Conservation (phyloP, 306 rosid genomes). For the Prosopis cineraria region DNA sequence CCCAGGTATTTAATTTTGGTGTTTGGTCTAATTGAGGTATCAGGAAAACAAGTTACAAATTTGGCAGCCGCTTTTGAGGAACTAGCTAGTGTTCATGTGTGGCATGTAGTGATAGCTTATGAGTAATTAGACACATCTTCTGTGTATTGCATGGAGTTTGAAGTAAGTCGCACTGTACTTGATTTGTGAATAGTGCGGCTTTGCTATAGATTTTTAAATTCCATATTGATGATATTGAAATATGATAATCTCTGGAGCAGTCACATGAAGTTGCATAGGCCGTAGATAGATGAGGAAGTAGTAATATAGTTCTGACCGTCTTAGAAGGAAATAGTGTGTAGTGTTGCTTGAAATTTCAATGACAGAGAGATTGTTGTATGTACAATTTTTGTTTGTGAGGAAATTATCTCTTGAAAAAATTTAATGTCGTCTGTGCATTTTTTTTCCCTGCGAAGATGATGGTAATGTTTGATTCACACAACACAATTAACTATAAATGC, state of each 20-base stretch:
- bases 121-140: background rate
- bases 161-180: background rate
- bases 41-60: background rate
- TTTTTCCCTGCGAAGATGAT: background rate
- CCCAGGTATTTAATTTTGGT: background rate
- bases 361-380: background rate
- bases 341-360: background rate
- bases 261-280: background rate
- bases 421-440: background rate
- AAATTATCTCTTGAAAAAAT: background rate
- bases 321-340: background rate
- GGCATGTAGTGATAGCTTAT: background rate
- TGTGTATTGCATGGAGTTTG: background rate
- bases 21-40: background rate
- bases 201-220: too few species aligned
- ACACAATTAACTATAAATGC: background rate
- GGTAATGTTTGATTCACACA: background rate
- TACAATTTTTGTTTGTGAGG: background rate
- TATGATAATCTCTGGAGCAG: background rate
- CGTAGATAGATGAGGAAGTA: background rate
- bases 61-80: background rate
- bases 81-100: background rate
- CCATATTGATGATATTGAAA: too few species aligned
- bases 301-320: background rate
- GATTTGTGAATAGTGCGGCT: background rate